Conservation (phyloP, 1,284 basidiomycete species). For the Ceratorhiza oryzae-sativae region DNA sequence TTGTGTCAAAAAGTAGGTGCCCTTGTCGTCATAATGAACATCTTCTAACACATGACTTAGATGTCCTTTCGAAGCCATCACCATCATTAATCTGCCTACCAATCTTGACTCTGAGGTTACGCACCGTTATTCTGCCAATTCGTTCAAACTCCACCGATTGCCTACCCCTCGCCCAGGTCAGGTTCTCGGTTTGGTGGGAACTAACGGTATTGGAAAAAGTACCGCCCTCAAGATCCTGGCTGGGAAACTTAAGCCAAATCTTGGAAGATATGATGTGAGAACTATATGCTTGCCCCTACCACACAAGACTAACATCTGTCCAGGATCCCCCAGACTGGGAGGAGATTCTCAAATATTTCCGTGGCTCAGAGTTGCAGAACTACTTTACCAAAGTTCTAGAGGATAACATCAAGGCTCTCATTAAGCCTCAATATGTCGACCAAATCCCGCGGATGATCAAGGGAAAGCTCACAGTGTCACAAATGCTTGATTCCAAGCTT, state of each 20-base stretch:
- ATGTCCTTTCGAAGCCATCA: constrained; percentile 97
- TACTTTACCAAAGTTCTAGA: constrained; percentile 99
- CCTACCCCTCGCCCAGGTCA: constrained; percentile 95
- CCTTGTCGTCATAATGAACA: neutral
- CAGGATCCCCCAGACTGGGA: constrained; percentile 97
- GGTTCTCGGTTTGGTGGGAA: constrained; percentile 93
- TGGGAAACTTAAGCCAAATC: constrained; percentile 93
- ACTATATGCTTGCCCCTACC: constrained; percentile 20
- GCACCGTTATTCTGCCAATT: constrained; percentile 95
- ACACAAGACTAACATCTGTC: constrained; percentile 11
- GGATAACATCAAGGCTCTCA: constrained; percentile 95
- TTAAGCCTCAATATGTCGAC: constrained; percentile 99
- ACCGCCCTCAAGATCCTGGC: constrained; percentile 95
- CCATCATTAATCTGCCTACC: constrained; percentile 96
- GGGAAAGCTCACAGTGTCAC: constrained; percentile 79
- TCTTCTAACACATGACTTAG: constrained; percentile 54
- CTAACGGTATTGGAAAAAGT: constrained; percentile 98
- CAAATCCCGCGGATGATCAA: constrained; percentile 97
- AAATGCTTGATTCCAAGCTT: constrained; percentile 89
- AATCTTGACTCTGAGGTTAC: constrained; percentile 94
- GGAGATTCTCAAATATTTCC: constrained; percentile 96
- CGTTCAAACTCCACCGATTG: constrained; percentile 96
- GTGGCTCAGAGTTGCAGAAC: constrained; percentile 96
- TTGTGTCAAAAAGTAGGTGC: constrained; percentile 92
- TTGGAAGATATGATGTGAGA: constrained; percentile 87